Evolutionary conservation across 1,139 yeast genomes (phyloP).

Genomic region (Geotrichum restrictum): DNA sequence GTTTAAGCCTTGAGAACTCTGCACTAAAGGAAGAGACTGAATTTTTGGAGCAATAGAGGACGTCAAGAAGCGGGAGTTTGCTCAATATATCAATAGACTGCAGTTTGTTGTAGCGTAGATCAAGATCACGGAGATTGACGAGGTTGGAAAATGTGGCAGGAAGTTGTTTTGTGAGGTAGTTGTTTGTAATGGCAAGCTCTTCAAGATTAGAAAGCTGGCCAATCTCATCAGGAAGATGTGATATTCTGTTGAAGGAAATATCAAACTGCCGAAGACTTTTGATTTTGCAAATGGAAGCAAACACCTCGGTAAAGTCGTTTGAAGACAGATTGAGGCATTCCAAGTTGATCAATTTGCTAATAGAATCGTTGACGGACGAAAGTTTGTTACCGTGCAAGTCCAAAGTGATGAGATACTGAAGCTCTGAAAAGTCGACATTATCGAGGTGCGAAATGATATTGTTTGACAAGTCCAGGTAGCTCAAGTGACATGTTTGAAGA

Average conservation of each 20-base stretch:
- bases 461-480: constrained; percentile 57
- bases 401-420: constrained; percentile 32
- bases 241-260: constrained; percentile 74
- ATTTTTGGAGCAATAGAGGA: constrained; percentile 72
- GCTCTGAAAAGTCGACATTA: constrained; percentile 32
- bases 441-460: constrained; percentile 37
- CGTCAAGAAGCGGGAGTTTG: constrained; percentile 62
- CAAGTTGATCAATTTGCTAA: constrained; percentile 55
- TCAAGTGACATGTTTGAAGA: constrained; percentile 62
- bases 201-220: constrained; percentile 57
- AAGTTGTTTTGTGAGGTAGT: constrained; percentile 54
- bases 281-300: constrained; percentile 64
- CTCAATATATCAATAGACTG: constrained; percentile 62
- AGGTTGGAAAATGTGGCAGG: constrained; percentile 55
- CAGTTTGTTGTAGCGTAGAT: constrained; percentile 70
- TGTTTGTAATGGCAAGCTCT: constrained; percentile 71
- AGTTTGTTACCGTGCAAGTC: constrained; percentile 69
- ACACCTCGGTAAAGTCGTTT: constrained; percentile 66
- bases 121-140: constrained; percentile 63
- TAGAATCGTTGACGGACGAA: constrained; percentile 57
- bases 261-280: constrained; percentile 63
- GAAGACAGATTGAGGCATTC: constrained; percentile 71
- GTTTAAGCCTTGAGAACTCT: constrained; percentile 31
- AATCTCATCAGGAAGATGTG: constrained; percentile 57
- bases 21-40: constrained; percentile 68